These are phyloP conservation scores for Tuber microsphaerosporum DNA, from an alignment of 495 filamentous ascomycete genomes.

Conservation along the genomic window DNA sequence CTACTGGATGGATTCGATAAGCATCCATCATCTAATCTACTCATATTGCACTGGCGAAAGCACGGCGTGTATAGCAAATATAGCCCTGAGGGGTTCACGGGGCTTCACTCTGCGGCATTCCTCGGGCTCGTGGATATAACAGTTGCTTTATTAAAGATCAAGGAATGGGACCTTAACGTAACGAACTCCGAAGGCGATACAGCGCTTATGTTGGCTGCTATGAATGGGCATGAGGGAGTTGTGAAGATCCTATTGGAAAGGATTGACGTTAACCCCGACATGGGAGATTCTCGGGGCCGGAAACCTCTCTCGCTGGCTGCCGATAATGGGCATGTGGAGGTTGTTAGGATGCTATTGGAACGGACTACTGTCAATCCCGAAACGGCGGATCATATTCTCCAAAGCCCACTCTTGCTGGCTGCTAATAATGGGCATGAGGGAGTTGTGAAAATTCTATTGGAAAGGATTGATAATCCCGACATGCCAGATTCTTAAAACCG, in stretches of 20 bases:
- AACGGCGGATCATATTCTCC: conserved; percentile 10
- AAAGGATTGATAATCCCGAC: no score
- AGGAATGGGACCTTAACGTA: background rate
- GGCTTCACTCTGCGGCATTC: background rate
- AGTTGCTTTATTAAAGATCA: background rate
- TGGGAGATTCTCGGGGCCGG: background rate
- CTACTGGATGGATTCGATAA: background rate
- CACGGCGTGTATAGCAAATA: background rate
- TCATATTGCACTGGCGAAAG: background rate
- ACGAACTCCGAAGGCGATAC: background rate
- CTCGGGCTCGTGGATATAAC: background rate
- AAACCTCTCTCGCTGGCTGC: conserved; percentile 39
- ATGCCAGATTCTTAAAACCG: no score
- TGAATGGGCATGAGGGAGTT: background rate
- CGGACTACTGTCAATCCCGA: conserved; percentile 14
- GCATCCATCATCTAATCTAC: background rate
- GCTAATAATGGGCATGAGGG: conserved; percentile 34
- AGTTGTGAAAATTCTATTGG: conserved; percentile 36
- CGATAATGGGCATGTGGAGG: conserved; percentile 32
- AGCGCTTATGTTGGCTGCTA: background rate
- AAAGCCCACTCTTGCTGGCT: conserved; percentile 40
- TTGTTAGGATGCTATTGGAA: conserved; percentile 36
- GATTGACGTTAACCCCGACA: background rate
- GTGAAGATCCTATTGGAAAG: background rate
- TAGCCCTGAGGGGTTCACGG: background rate